phyloP scores from a whole-genome alignment of 2,329 filamentous ascomycete species.

The Fusarium algeriense region DNA sequence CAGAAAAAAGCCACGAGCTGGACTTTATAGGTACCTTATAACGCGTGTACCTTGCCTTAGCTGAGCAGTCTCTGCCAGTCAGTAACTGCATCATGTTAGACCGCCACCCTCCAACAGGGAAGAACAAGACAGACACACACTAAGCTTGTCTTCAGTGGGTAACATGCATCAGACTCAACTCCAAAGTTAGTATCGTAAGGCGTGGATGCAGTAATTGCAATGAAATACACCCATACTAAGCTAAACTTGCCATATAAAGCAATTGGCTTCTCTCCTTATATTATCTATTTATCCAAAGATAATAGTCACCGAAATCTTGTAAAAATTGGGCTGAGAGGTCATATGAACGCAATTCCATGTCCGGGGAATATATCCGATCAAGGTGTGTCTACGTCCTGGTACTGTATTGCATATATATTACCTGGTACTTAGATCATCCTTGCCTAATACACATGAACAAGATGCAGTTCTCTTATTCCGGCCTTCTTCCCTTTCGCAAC shows the following conservation, averaged over 20 bases:
- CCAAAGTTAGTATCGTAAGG: conserved; percentile 15
- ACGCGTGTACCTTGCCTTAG: conserved; percentile 3
- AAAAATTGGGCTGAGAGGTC: conserved; percentile 26
- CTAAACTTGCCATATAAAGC: conserved; percentile 1
- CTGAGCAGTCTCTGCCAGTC: conserved; percentile 11
- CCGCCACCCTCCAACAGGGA: conserved; percentile 37
- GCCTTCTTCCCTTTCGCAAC: neutral
- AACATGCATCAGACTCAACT: conserved; percentile 23
- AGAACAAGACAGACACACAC: conserved; percentile 19
- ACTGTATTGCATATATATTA: conserved; percentile 13
- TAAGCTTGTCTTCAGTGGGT: conserved; percentile 29
- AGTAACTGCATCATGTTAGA: conserved; percentile 33
- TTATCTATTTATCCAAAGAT: conserved; percentile 4
- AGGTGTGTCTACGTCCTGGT: neutral
- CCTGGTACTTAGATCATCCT: neutral
- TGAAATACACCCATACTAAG: neutral
- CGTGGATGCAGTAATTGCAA: conserved; percentile 34
- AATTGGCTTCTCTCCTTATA: neutral
- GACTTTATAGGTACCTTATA: conserved; percentile 14
- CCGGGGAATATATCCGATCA: conserved; percentile 20
- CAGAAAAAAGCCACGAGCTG: conserved; percentile 29
- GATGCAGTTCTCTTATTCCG: neutral
- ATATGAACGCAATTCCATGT: conserved; percentile 39
- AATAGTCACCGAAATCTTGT: neutral
- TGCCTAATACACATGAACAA: neutral